A percentile compares a stretch with the other conserved stretches of the same genome.
These are phyloP conservation scores for Chlorella sp. DNA, from an alignment of 139 green algal species.

Conservation along the genomic window DNA sequence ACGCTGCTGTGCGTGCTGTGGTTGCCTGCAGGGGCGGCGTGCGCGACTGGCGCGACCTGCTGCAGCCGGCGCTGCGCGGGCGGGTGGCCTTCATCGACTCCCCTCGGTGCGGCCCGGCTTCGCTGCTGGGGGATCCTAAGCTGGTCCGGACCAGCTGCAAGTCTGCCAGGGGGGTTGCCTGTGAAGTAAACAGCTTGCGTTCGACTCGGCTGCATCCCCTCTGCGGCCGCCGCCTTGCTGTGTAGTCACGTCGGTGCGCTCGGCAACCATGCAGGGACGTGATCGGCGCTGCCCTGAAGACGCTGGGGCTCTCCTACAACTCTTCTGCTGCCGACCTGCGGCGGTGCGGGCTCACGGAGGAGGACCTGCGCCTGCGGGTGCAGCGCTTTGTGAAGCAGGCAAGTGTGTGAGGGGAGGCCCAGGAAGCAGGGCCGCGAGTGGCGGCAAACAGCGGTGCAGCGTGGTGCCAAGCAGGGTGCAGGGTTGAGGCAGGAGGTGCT, in stretches of 20 bases:
- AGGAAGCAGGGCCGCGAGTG: too few relatives aligned
- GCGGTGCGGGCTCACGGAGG: slow-evolving; percentile 43
- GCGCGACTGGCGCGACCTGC: slow-evolving; percentile 83
- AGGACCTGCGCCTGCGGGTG: slow-evolving; percentile 38
- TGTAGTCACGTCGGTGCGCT: too few relatives aligned
- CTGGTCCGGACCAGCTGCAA: too few relatives aligned
- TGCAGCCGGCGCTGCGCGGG: slow-evolving; percentile 70
- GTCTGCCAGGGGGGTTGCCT: too few relatives aligned
- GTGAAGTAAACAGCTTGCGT: too few relatives aligned
- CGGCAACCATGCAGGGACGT: slow-evolving; percentile 59
- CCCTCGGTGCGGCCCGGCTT: slow-evolving; percentile 28
- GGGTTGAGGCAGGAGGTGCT: too few relatives aligned
- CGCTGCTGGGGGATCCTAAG: too few relatives aligned
- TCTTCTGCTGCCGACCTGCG: slow-evolving; percentile 41
- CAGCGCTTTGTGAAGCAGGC: slow-evolving; percentile 45
- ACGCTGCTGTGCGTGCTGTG: not conserved
- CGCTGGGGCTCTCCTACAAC: slow-evolving; percentile 62
- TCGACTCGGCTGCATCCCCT: too few relatives aligned
- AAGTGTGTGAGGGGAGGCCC: not conserved
- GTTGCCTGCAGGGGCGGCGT: slow-evolving; percentile 44
- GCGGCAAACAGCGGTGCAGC: too few relatives aligned
- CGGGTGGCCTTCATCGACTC: slow-evolving; percentile 76
- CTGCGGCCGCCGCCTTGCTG: too few relatives aligned
- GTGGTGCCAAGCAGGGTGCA: not conserved
- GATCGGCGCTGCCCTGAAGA: slow-evolving; percentile 76